Base-by-base conservation (phyloP, 2,329 filamentous ascomycete genomes). In the Xylogone sp. region DNA sequence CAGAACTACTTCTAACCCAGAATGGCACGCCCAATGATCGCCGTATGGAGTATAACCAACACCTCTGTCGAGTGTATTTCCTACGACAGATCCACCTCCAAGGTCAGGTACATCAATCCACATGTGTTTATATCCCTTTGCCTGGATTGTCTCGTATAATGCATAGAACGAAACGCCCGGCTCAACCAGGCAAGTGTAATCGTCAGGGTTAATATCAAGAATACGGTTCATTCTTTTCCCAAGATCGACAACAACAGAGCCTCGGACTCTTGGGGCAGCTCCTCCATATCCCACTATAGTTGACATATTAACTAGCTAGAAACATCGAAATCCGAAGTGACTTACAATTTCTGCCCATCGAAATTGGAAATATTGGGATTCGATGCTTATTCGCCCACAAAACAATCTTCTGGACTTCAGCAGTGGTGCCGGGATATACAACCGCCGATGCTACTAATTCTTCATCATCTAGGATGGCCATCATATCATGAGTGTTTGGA, bases 81-180 rank as follows among this genome's bases (percentile, higher is more conserved):
- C 74, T n/a, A 77, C 59, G 10, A 76, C 63, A 4, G 69, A 73
- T 9, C 73, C 73, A n/a, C 72, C 68, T 42, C 20, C 69, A 66
- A 57, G 65, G 69, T 67, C 43, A 62, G 69, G 13, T 69, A 72
- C 61, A 54, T 77, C 66, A 49, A 70, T 65, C 71, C 69, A 69
- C 61, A 76, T 52, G 43, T 62, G 60, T 18, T 67, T 49, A 18
- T 65, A 60, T 5, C 75, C 58, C 34, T 39, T 39, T 16, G 68
- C 68, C 53, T 70, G 63, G 13, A 79, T 63, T 46, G 75, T 69
- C 24, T 79, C 69, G 53, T 81, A 71, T 7, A 82, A 65, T 19
- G 71, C 71, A 49, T 74, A 73, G 58, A 75, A 81, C 0, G 77
- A 75, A 0, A 82, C 78, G 0, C 79, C 79, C 0, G 78, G 79